These are phyloP conservation scores for Camellia oleifera DNA, from an alignment of 179 eudicot species.

Conservation along the genomic window DNA sequence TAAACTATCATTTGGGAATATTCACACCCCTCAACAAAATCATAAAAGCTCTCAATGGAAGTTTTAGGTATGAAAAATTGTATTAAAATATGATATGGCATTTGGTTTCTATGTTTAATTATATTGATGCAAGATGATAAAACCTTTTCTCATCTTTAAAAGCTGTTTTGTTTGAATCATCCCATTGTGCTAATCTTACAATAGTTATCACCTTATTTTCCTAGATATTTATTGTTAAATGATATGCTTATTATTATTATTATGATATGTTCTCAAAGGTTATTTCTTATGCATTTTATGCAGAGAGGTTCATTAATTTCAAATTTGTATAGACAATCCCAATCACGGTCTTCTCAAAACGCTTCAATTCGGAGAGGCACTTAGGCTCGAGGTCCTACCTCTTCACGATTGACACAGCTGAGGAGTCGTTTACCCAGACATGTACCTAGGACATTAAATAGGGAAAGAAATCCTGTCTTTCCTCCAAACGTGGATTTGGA, in stretches of 20 bases:
- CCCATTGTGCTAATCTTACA: not conserved
- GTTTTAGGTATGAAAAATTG: not conserved
- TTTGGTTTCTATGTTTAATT: not conserved
- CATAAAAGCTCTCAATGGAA: not conserved
- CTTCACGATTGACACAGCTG: conserved; percentile 46
- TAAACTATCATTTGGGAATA: too few relatives aligned
- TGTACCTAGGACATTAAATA: conserved; percentile 33
- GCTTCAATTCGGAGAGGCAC: conserved; percentile 39
- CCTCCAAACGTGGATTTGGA: conserved; percentile 78
- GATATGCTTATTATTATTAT: not conserved
- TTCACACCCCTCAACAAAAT: too few relatives aligned
- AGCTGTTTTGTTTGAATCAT: not conserved
- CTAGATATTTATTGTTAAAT: not conserved
- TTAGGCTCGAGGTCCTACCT: conserved; percentile 39
- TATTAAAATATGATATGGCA: not conserved
- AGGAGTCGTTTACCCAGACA: conserved; percentile 50
- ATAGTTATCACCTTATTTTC: not conserved
- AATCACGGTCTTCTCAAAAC: conserved; percentile 37
- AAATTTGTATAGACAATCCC: conserved; percentile 33
- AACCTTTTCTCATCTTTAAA: not conserved
- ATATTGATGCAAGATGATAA: not conserved
- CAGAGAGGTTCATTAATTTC: conserved; percentile 39
- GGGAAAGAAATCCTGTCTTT: conserved; percentile 30
- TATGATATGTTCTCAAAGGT: not conserved
- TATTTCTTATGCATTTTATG: conserved; percentile 19